These are phyloP conservation scores for Porphyrellus cyaneotinctus DNA, from an alignment of 768 basidiomycete species.

Conservation along the genomic window DNA sequence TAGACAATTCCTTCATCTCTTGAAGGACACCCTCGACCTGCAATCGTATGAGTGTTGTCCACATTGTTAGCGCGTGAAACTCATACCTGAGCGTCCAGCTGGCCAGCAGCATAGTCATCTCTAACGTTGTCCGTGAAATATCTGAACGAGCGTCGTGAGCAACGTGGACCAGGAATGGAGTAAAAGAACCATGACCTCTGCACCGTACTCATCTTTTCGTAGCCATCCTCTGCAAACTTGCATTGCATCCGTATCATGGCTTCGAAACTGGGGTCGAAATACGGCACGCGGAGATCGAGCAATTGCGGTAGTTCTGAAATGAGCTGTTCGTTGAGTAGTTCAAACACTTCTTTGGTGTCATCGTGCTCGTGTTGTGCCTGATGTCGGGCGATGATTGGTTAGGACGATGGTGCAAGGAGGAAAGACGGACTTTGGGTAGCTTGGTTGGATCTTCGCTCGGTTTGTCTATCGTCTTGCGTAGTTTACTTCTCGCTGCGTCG, in stretches of 20 bases:
- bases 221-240: slow-evolving; percentile 97
- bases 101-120: slow-evolving; percentile 96
- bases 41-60: neutral
- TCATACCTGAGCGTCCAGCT: slow-evolving; percentile 85
- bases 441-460: slow-evolving; percentile 91
- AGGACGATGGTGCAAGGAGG: neutral
- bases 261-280: slow-evolving; percentile 98
- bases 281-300: slow-evolving; percentile 92
- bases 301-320: slow-evolving; percentile 88
- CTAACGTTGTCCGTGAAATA: slow-evolving; percentile 88
- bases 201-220: slow-evolving; percentile 93
- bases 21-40: slow-evolving; percentile 95
- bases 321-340: slow-evolving; percentile 88
- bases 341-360: slow-evolving; percentile 91
- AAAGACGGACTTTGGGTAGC: slow-evolving; percentile 62
- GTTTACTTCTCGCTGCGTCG: slow-evolving; percentile 85
- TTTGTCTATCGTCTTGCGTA: slow-evolving; percentile 88
- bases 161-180: neutral
- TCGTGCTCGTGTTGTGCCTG: slow-evolving; percentile 93
- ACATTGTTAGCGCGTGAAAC: neutral
- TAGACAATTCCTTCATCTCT: slow-evolving; percentile 94
- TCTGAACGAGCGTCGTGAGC: slow-evolving; percentile 34
- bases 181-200: slow-evolving; percentile 53
- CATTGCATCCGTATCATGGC: slow-evolving; percentile 98
- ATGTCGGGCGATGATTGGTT: neutral